phyloP scores from a whole-genome alignment of 2,329 filamentous ascomycete species.

The Gremmenia infestans region DNA sequence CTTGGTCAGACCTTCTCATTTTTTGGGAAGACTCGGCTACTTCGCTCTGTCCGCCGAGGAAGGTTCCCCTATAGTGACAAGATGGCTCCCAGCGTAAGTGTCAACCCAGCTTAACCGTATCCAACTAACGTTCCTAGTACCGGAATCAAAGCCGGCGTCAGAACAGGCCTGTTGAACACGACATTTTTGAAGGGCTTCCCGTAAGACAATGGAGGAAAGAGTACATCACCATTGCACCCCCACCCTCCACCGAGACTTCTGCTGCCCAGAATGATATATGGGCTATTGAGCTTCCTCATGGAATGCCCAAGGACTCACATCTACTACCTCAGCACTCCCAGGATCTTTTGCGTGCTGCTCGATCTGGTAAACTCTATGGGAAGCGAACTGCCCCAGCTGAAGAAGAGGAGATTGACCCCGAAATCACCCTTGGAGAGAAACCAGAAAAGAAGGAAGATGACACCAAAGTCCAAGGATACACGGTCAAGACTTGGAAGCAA shows the following conservation, averaged over 20 bases:
- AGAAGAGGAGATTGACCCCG: constrained; percentile 52
- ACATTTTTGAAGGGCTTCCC: constrained; percentile 54
- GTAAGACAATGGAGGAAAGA: constrained; percentile 86
- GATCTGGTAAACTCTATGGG: constrained; percentile 65
- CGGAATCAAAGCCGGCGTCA: constrained; percentile 27
- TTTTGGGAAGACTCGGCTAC: not conserved
- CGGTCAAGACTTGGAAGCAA: constrained; percentile 57
- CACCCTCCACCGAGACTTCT: constrained; percentile 56
- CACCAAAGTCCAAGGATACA: constrained; percentile 44
- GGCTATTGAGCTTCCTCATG: constrained; percentile 68
- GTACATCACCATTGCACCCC: constrained; percentile 62
- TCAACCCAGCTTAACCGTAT: not conserved
- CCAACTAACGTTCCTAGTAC: constrained; percentile 17
- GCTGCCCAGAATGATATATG: constrained; percentile 60
- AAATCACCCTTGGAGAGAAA: constrained; percentile 44
- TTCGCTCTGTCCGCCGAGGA: not conserved
- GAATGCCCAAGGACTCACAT: constrained; percentile 81
- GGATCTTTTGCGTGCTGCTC: constrained; percentile 74
- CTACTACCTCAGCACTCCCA: constrained; percentile 75
- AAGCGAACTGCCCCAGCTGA: constrained; percentile 63
- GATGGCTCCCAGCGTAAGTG: constrained; percentile 10
- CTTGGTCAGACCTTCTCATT: not conserved
- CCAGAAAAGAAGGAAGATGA: constrained; percentile 55
- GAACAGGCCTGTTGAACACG: constrained; percentile 48
- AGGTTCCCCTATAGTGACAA: not conserved